These are phyloP conservation scores for Calonectria fujianensis DNA, from an alignment of 2,329 filamentous ascomycete genomes.

Conservation along the genomic window DNA sequence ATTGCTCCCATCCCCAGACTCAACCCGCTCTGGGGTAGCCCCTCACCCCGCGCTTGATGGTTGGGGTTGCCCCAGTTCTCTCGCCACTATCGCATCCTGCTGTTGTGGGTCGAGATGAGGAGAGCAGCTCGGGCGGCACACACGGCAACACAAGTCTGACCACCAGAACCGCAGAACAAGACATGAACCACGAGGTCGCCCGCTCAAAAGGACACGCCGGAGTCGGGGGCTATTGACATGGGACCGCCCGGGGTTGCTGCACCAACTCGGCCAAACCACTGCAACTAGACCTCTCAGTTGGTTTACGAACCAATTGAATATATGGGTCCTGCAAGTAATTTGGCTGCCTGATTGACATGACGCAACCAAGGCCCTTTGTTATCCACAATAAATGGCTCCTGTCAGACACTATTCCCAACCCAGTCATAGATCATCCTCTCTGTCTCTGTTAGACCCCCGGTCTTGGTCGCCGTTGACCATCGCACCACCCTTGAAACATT, in stretches of 20 bases:
- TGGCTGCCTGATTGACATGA: constrained; percentile 8
- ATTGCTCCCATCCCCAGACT: constrained; percentile 1
- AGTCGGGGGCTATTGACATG: background rate
- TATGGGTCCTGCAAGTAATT: constrained; percentile 27
- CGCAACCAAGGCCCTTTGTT: constrained; percentile 4
- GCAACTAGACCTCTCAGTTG: constrained; percentile 2
- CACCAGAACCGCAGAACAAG: constrained; percentile 7
- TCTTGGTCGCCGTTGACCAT: background rate
- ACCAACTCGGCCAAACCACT: background rate
- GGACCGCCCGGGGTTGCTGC: background rate
- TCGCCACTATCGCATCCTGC: constrained; percentile 9
- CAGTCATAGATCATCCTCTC: constrained; percentile 1
- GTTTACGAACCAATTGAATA: constrained; percentile 14
- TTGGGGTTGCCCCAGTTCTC: constrained; percentile 14
- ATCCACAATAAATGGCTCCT: constrained; percentile 10
- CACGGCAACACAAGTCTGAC: constrained; percentile 13
- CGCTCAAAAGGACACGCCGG: background rate
- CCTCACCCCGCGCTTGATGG: constrained; percentile 5
- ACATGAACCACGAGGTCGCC: background rate
- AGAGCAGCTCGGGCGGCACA: constrained; percentile 18
- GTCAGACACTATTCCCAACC: constrained; percentile 26
- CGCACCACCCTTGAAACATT: constrained; percentile 6
- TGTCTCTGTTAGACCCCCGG: background rate
- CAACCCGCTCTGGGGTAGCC: constrained; percentile 13
- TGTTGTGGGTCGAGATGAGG: constrained; percentile 17